Base-by-base conservation (phyloP, 768 basidiomycete genomes). In the Lentinula raphanica region DNA sequence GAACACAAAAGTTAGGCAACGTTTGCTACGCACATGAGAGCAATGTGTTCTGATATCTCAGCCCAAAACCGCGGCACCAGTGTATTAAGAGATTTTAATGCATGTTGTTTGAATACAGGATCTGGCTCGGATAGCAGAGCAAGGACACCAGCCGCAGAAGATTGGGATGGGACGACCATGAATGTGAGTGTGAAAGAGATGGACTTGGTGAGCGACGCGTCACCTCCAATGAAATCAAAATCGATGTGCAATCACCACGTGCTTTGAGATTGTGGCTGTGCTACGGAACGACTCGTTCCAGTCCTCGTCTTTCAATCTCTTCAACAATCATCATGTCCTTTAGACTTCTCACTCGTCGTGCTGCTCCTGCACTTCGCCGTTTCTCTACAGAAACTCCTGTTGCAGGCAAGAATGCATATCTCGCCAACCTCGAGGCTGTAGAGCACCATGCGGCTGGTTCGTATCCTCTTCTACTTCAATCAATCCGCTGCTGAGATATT, bases 11-110 rank as follows among this genome's bases (percentile, higher is more conserved):
- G 53, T 51, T 49, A 48, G 25, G 28, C 36, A 46, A 57, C 59
- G 36, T 19, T 54, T 55, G 56, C 45, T 5, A 76, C 92, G 65
- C 70, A 92, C 95, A 98, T 94, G 59, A 86, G 76, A 32, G 89
- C 83, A 65, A 98, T 88, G 69, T 91, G 85, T 72, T 99, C 97
- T 64, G 93, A 94, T 67, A 98, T 96, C 79, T 99, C 97, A 48
- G 96, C 89, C 97, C 97, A 99, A 73, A 98, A 98, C 65, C 91
- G 88, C 38, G 94, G 85, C 6, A 98, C 93, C 45, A 98, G 82
- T 15, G 83, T 75, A 66, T 85, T 89, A 54, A 99, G 80, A 45
- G 87, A 81, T 50, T 84, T 83, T 65, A 99, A 85, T 23, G 97
- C 97, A 79, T 97, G 90, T 65, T 92, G 86, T 68, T 94, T 92